Evolutionary conservation across 257 asterid genomes (phyloP).

Genomic region (Handroanthus guayacan): DNA sequence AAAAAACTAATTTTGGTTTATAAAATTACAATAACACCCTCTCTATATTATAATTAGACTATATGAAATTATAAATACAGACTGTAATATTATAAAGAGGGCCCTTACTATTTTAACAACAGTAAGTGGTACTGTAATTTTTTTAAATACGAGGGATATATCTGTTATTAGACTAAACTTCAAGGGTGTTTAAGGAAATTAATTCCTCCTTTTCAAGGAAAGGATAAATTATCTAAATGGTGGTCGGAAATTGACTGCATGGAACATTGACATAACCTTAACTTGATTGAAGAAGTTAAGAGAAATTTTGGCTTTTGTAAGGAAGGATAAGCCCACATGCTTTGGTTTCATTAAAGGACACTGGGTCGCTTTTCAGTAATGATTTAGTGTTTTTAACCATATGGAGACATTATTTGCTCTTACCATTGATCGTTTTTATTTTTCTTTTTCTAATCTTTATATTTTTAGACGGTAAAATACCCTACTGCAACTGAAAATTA

Average conservation of each 20-base stretch:
- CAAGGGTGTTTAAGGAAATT: too few species aligned
- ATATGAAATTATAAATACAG: not conserved
- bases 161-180: too few species aligned
- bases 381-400: not conserved
- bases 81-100: not conserved
- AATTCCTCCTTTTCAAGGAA: not conserved
- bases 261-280: not conserved
- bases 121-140: too few species aligned
- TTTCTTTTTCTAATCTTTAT: not conserved
- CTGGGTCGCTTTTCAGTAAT: slow-evolving; percentile 34
- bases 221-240: not conserved
- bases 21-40: not conserved
- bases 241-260: slow-evolving; percentile 27
- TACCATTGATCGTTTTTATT: not conserved
- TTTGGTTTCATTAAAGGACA: slow-evolving; percentile 44
- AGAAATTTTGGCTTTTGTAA: slow-evolving; percentile 24
- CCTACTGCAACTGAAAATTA: not conserved
- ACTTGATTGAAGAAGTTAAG: slow-evolving; percentile 37
- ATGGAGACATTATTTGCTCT: not conserved
- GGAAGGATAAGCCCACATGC: slow-evolving; percentile 36
- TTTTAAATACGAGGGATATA: too few species aligned
- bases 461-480: too few species aligned
- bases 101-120: too few species aligned
- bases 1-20: too few species aligned
- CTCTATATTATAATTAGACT: not conserved